Base-by-base conservation (phyloP, 768 basidiomycete genomes). In the Phylloporus scabripes region DNA sequence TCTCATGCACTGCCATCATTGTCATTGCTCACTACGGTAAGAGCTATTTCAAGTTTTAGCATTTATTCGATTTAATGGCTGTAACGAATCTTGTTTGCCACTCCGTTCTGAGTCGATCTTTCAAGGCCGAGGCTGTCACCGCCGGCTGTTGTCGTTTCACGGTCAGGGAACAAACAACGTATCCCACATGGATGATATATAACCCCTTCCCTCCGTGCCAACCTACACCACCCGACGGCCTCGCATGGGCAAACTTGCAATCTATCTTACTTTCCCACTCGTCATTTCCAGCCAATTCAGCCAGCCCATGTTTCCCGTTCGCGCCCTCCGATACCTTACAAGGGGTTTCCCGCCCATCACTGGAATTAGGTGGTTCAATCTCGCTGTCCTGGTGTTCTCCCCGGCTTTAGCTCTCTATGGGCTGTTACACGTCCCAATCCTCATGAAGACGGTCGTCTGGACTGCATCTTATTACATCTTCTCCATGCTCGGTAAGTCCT, bases 361-460 rank as follows among this genome's bases (percentile, higher is more conserved):
- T 18, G 77, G 80, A 4, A 64, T 88, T 42, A 77, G 79, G 52
- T 90, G 88, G 87, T 86, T 92, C 72, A 91, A 87, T 59, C 72
- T 90, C 59, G 66, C 73, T 21, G 74, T 87, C 31, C 71, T 93
- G 39, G 78, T 82, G 39, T 51, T 84, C 53, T 87, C 89, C 0
- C 92, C 93, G 8, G 68, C 75, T 9, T 56, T 92, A 48, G 77
- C 86, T 44, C 63, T 83, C 44, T 88, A 84, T 69, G 93, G 92
- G 11, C 58, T 82, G 43, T 73, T 79, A 10, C 59, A 57, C 20
- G 79, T 79, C 8, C 65, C 71, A 42, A 56, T 73, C 36, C 67
- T 72, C 47, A 61, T 60, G 43, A 69, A 75, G 60, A 95, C 92
- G 0, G 59, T 72, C 21, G 44, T 79, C 8, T 93, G 83, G 69